Evolutionary conservation across 2,329 filamentous ascomycete species (phyloP).

Genomic region (Fusarium liriodendri): DNA sequence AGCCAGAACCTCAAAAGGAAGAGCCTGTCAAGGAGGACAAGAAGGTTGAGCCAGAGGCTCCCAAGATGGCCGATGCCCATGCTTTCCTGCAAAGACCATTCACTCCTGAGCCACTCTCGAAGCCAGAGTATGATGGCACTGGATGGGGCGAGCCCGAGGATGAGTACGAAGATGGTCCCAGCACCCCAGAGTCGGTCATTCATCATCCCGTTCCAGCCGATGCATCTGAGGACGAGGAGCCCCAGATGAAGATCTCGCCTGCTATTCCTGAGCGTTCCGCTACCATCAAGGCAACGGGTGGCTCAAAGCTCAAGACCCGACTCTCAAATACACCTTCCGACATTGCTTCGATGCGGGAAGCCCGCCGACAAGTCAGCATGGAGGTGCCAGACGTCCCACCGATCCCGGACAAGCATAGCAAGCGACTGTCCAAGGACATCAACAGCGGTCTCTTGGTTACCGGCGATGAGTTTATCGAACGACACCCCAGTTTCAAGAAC

Average conservation of each 20-base stretch:
- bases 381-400: constrained; percentile 71
- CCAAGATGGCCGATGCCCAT: constrained; percentile 52
- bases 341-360: constrained; percentile 84
- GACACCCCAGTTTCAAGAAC: constrained; percentile 81
- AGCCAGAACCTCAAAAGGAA: constrained; percentile 46
- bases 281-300: constrained; percentile 89
- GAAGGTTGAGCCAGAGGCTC: constrained; percentile 37
- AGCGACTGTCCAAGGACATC: constrained; percentile 63
- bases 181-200: constrained; percentile 91
- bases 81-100: constrained; percentile 54
- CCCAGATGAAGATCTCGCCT: constrained; percentile 64
- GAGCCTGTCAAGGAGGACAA: constrained; percentile 34
- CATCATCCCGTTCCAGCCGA: constrained; percentile 72
- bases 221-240: constrained; percentile 51
- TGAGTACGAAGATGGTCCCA: constrained; percentile 68
- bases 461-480: constrained; percentile 62
- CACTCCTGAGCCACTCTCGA: constrained; percentile 65
- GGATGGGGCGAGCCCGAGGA: constrained; percentile 68
- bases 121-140: constrained; percentile 72
- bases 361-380: constrained; percentile 85
- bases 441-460: constrained; percentile 51
- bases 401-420: constrained; percentile 71
- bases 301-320: constrained; percentile 88
- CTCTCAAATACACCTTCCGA: constrained; percentile 90
- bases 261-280: constrained; percentile 84